Evolutionary conservation across 2,329 filamentous ascomycete genomes (phyloP).

Genomic region (Alternaria atra): DNA sequence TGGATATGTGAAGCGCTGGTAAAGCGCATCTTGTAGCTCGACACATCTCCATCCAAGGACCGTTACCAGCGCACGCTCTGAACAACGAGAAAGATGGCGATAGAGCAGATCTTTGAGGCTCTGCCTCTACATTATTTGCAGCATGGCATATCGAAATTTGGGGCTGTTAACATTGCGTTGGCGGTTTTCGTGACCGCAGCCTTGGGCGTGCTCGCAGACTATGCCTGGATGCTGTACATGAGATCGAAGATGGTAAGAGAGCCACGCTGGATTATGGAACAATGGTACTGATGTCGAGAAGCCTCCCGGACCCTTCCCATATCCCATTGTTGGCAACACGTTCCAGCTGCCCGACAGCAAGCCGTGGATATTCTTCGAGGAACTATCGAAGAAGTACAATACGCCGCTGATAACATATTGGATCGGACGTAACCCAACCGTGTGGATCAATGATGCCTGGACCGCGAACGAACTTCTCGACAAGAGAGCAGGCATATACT

Average conservation of each 20-base stretch:
- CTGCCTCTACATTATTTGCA: constrained; percentile 42
- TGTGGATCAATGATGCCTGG: constrained; percentile 57
- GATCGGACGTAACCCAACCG: constrained; percentile 55
- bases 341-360: constrained; percentile 64
- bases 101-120: constrained; percentile 41
- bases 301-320: constrained; percentile 65
- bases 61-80: not conserved
- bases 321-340: constrained; percentile 65
- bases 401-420: constrained; percentile 65
- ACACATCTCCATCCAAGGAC: not conserved
- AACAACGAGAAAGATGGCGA: constrained; percentile 33
- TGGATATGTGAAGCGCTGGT: not conserved
- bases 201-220: constrained; percentile 52
- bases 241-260: constrained; percentile 57
- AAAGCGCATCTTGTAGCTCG: not conserved
- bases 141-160: constrained; percentile 44
- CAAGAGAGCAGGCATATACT: constrained; percentile 62
- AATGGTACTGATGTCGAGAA: constrained; percentile 27
- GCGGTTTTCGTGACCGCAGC: constrained; percentile 32
- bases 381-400: constrained; percentile 60
- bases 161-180: constrained; percentile 32
- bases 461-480: constrained; percentile 64
- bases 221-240: constrained; percentile 61
- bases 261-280: not conserved
- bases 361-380: constrained; percentile 67